These are phyloP conservation scores for Fagus crenata DNA, from an alignment of 306 rosid genomes.

Conservation along the genomic window DNA sequence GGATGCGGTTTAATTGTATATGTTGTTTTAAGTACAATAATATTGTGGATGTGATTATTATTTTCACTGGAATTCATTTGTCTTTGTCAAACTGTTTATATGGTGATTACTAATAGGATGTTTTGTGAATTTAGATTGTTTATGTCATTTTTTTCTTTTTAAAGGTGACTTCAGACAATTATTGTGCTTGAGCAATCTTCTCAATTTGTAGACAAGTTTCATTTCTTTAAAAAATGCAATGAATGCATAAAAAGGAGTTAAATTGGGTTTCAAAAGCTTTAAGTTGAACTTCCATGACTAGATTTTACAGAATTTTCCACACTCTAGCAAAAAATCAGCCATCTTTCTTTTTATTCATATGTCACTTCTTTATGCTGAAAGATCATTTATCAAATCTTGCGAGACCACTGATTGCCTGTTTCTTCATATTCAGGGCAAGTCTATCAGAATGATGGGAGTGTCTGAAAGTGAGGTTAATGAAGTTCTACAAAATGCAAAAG, in stretches of 20 bases:
- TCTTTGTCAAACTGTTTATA: not conserved
- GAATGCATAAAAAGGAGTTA: not conserved
- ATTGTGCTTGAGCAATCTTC: not conserved
- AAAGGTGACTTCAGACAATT: not conserved
- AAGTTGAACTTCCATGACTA: not conserved
- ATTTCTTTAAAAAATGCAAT: not conserved
- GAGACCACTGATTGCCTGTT: slow-evolving; percentile 12
- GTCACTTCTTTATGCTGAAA: not conserved
- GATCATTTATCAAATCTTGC: not conserved
- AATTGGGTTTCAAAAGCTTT: not conserved
- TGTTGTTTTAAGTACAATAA: slow-evolving; percentile 1
- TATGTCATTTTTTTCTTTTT: not conserved
- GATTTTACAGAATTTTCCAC: not conserved
- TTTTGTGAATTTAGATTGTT: not conserved
- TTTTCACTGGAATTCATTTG: not conserved
- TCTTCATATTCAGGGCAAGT: slow-evolving; percentile 52
- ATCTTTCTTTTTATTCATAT: not conserved
- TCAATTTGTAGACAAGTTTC: not conserved
- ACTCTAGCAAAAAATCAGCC: not conserved
- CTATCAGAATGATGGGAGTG: slow-evolving; percentile 93
- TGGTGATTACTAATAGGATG: not conserved
- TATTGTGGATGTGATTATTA: not conserved
- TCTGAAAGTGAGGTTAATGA: slow-evolving; percentile 71
- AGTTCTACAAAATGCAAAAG: slow-evolving; percentile 63
- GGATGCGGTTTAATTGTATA: slow-evolving; percentile 8